phyloP scores from a whole-genome alignment of 768 basidiomycete species.

The Hygrocybe punicea region DNA sequence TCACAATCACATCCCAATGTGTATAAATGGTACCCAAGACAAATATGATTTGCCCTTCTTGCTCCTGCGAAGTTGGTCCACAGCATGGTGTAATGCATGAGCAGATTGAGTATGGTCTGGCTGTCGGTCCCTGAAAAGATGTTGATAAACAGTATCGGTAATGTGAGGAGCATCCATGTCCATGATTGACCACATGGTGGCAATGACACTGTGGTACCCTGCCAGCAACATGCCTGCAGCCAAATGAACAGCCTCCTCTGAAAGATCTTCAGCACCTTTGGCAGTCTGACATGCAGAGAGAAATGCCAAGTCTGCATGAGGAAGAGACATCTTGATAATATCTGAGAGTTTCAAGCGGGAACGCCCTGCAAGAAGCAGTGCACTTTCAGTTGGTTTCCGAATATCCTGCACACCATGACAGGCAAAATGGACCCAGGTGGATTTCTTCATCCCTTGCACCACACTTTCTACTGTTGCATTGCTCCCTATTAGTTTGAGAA shows the following conservation, averaged over 20 bases:
- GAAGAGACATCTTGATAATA: constrained; percentile 23
- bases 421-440: constrained; percentile 35
- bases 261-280: constrained; percentile 24
- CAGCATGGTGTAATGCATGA: too few species aligned
- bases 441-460: constrained; percentile 6
- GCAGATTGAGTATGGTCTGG: too few species aligned
- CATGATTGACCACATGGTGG: constrained; percentile 44
- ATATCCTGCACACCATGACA: constrained; percentile 37
- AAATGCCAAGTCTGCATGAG: constrained; percentile 24
- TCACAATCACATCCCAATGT: too few species aligned
- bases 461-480: constrained; percentile 13
- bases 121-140: too few species aligned
- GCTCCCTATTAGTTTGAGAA: constrained; percentile 4
- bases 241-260: constrained; percentile 36
- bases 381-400: too few species aligned
- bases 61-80: too few species aligned
- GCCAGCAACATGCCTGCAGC: too few species aligned
- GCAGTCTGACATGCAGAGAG: constrained; percentile 17
- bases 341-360: constrained; percentile 18
- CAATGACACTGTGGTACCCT: constrained; percentile 34
- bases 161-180: constrained; percentile 40
- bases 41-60: too few species aligned
- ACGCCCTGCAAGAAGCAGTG: constrained; percentile 16
- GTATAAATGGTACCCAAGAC: too few species aligned
- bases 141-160: too few species aligned